These are phyloP conservation scores for Lentinula novae-zelandiae DNA, from an alignment of 1,284 basidiomycete genomes.

Conservation along the genomic window DNA sequence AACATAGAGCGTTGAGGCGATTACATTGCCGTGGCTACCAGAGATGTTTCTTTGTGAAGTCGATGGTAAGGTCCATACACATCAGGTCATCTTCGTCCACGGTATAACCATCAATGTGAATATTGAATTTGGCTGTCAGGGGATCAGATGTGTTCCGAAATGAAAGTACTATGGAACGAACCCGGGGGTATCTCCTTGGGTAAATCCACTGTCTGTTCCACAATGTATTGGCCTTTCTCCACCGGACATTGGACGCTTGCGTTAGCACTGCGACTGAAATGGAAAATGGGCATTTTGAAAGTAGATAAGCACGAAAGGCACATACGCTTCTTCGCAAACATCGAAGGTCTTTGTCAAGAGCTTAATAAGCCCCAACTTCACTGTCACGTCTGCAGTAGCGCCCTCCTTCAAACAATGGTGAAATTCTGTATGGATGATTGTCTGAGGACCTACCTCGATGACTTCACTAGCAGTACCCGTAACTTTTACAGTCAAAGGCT, in stretches of 20 bases:
- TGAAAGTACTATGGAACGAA: conserved; percentile 28
- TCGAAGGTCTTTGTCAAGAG: conserved; percentile 80
- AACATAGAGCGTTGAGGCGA: conserved; percentile 15
- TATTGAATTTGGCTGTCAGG: conserved; percentile 76
- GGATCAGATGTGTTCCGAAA: neutral
- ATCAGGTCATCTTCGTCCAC: conserved; percentile 75
- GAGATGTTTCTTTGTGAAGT: conserved; percentile 55
- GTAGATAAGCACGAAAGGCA: conserved; percentile 18
- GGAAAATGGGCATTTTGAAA: conserved; percentile 9
- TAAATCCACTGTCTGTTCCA: conserved; percentile 77
- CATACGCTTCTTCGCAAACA: conserved; percentile 90
- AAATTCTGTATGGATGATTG: neutral
- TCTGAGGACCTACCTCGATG: conserved; percentile 58
- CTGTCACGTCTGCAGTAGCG: conserved; percentile 82
- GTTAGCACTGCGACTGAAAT: conserved; percentile 59
- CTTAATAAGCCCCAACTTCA: conserved; percentile 89
- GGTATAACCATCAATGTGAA: conserved; percentile 74
- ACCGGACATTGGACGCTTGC: conserved; percentile 79
- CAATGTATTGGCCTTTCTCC: conserved; percentile 60
- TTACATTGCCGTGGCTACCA: conserved; percentile 16
- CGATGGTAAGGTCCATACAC: conserved; percentile 78
- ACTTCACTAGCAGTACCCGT: conserved; percentile 52
- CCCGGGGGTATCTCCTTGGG: conserved; percentile 90
- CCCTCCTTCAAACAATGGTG: conserved; percentile 59
- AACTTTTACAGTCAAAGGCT: conserved; percentile 80